Percentiles rank a stretch among this genome's conserved stretches.
These are phyloP conservation scores for Pichia heedii DNA, from an alignment of 805 yeast species.

Conservation along the genomic window DNA sequence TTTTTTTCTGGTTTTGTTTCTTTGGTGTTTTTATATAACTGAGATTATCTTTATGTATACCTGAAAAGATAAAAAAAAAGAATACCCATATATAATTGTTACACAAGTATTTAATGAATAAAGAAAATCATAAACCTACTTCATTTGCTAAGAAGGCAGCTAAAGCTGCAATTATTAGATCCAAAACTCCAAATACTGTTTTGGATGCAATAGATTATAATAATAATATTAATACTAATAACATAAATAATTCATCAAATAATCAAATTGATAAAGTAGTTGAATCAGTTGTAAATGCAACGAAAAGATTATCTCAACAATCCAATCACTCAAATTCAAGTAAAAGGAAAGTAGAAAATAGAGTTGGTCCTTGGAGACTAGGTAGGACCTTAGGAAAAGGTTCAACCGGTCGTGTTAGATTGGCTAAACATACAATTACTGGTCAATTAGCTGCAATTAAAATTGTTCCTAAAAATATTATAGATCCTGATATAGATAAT, in stretches of 20 bases:
- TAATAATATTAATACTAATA: too few species aligned
- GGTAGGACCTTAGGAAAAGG: constrained; percentile 78
- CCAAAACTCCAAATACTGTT: constrained; percentile 2
- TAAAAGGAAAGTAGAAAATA: constrained; percentile 29
- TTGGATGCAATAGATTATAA: not conserved
- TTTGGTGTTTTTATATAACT: too few species aligned
- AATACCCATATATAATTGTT: not conserved
- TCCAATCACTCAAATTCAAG: constrained; percentile 28
- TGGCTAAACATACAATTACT: constrained; percentile 59
- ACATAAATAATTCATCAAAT: not conserved
- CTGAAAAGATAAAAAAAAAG: not conserved
- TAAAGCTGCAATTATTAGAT: constrained; percentile 10
- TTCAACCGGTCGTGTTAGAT: constrained; percentile 70
- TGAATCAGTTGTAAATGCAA: constrained; percentile 29
- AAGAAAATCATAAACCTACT: constrained; percentile 9
- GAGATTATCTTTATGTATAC: too few species aligned
- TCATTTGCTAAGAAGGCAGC: constrained; percentile 24
- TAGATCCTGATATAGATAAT: constrained; percentile 8
- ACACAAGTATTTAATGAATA: not conserved
- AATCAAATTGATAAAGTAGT: constrained; percentile 34
- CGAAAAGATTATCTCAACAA: constrained; percentile 31
- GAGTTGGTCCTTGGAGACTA: constrained; percentile 75
- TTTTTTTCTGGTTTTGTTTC: too few species aligned
- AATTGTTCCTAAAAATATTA: constrained; percentile 58
- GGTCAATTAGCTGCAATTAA: constrained; percentile 80